A percentile compares a stretch with the other conserved stretches of the same genome.
phyloP scores from a whole-genome alignment of 495 filamentous ascomycete species.

The Cetradonia linearis region DNA sequence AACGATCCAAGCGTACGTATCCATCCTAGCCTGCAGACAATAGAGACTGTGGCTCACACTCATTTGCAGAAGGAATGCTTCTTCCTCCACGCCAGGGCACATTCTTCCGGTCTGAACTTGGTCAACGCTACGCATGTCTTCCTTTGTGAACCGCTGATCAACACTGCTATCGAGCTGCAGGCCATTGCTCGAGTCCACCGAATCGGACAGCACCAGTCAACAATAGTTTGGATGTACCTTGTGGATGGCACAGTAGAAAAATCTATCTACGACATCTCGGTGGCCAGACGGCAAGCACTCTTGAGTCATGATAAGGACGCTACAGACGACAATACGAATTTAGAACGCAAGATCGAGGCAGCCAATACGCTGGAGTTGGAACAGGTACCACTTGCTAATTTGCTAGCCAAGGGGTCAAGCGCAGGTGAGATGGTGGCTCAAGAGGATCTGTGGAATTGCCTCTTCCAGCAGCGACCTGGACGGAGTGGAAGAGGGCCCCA shows the following conservation, averaged over 20 bases:
- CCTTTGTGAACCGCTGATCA: conserved; percentile 84
- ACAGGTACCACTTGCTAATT: conserved; percentile 49
- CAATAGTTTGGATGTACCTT: conserved; percentile 92
- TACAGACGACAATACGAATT: conserved; percentile 29
- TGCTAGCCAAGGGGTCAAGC: conserved; percentile 58
- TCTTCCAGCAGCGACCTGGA: conserved; percentile 45
- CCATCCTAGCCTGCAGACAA: not conserved
- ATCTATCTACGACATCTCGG: conserved; percentile 77
- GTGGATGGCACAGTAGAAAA: conserved; percentile 82
- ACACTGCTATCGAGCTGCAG: conserved; percentile 86
- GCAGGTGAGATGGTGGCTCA: conserved; percentile 75
- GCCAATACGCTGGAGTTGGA: conserved; percentile 79
- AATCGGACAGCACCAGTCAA: conserved; percentile 79
- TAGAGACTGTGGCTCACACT: conserved; percentile 5
- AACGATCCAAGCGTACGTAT: conserved; percentile 49
- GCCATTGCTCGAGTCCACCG: conserved; percentile 89
- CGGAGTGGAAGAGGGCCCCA: conserved; percentile 12
- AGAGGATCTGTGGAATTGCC: conserved; percentile 79
- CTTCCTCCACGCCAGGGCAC: conserved; percentile 75
- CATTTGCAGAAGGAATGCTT: conserved; percentile 59
- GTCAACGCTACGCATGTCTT: conserved; percentile 92
- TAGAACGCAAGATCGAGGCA: conserved; percentile 56
- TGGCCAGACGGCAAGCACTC: conserved; percentile 64
- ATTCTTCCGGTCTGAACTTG: conserved; percentile 79
- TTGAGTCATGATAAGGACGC: conserved; percentile 42